Conservation (phyloP, 75 land plant genomes). For the Pseudotsuga menziesii region DNA sequence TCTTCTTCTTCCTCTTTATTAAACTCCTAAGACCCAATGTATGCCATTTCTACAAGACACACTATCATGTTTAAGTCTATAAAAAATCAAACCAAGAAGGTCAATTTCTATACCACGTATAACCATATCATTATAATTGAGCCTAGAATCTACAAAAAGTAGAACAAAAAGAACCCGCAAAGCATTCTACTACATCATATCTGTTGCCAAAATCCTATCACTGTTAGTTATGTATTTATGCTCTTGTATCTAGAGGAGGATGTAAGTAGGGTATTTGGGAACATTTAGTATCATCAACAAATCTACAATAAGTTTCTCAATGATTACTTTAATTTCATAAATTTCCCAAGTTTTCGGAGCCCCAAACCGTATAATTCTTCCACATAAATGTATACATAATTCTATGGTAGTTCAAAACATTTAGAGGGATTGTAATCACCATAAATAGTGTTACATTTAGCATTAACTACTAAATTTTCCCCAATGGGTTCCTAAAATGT, state of each 20-base stretch:
- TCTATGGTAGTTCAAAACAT: constrained; percentile 69
- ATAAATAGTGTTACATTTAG: constrained; percentile 24
- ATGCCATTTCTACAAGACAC: constrained; percentile 45
- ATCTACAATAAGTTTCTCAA: constrained; percentile 86
- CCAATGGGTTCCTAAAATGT: constrained; percentile 40
- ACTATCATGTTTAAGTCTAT: constrained; percentile 85
- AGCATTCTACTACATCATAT: neutral
- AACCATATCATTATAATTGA: constrained; percentile 78
- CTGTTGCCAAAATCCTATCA: neutral
- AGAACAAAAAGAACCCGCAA: constrained; percentile 92
- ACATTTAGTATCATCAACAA: constrained; percentile 76
- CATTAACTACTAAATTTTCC: neutral
- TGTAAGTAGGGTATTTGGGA: constrained; percentile 93
- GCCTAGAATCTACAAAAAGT: constrained; percentile 75
- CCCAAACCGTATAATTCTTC: constrained; percentile 69
- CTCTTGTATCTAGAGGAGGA: constrained; percentile 66
- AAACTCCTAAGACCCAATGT: constrained; percentile 70
- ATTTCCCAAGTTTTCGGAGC: constrained; percentile 68
- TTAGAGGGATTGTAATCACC: constrained; percentile 33
- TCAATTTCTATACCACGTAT: constrained; percentile 83
- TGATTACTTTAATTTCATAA: constrained; percentile 59
- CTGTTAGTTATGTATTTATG: neutral
- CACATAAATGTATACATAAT: constrained; percentile 77
- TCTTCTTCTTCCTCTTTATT: constrained; percentile 4
- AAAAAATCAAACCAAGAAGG: constrained; percentile 86